Conservation (phyloP, 441 rosid species). For the Bruguiera hainesii region DNA sequence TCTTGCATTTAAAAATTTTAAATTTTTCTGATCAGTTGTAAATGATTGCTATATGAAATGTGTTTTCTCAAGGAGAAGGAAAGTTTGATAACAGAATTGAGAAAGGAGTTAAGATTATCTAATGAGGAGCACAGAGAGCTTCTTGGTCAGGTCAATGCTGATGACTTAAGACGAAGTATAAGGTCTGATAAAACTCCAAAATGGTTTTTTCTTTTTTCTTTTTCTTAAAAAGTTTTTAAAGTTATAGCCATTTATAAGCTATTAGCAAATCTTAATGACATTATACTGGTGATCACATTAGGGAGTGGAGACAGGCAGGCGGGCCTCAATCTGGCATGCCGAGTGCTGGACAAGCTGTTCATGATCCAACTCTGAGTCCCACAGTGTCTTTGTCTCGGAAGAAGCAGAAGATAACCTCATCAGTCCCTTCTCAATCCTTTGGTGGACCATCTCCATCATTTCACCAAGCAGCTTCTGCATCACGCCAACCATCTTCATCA, state of each 20-base stretch:
- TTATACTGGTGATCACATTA: conserved; percentile 29
- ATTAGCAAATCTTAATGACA: conserved; percentile 11
- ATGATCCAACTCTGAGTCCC: conserved; percentile 79
- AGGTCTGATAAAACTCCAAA: conserved; percentile 47
- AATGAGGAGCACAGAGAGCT: conserved; percentile 96
- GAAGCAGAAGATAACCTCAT: conserved; percentile 72
- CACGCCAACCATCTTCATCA: conserved; percentile 82
- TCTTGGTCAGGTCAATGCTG: conserved; percentile 79
- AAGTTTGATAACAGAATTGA: conserved; percentile 88
- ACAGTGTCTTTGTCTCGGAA: conserved; percentile 85
- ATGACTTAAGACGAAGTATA: conserved; percentile 78
- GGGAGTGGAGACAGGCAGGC: conserved; percentile 88
- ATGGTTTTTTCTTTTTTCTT: conserved; percentile 7
- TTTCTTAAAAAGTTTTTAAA: not conserved
- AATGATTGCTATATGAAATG: conserved; percentile 15
- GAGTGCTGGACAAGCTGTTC: conserved; percentile 61
- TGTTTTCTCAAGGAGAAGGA: conserved; percentile 80
- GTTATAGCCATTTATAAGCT: conserved; percentile 5
- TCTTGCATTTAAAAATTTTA: conserved; percentile 14
- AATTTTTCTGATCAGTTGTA: conserved; percentile 23
- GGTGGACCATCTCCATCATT: conserved; percentile 67
- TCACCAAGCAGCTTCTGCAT: conserved; percentile 61
- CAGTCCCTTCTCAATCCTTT: conserved; percentile 75
- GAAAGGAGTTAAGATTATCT: conserved; percentile 92
- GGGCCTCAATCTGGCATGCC: conserved; percentile 69